phyloP scores from a whole-genome alignment of 257 asterid genomes.

The Nicotiana paniculata region DNA sequence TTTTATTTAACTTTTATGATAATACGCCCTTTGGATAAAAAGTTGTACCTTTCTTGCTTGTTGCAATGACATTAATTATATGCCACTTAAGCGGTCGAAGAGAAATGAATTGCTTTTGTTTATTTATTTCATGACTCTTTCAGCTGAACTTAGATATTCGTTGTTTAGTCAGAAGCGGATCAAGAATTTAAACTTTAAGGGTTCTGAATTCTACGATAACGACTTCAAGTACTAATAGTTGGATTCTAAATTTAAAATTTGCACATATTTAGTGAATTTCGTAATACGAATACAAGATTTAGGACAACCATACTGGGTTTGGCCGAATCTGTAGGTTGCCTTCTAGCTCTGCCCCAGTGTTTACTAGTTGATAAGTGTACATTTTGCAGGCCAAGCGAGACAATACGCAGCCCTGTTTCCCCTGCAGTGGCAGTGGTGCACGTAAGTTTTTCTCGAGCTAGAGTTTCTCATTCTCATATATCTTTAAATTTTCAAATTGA shows the following conservation, averaged over 20 bases:
- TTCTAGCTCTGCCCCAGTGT: too few relatives aligned
- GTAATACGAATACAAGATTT: too few relatives aligned
- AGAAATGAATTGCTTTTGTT: not conserved
- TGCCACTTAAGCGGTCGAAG: not conserved
- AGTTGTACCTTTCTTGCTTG: not conserved
- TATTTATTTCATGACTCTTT: not conserved
- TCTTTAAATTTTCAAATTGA: not conserved
- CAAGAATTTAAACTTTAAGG: too few relatives aligned
- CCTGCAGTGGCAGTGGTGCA: constrained; percentile 88
- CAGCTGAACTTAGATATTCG: not conserved
- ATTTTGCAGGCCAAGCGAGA: constrained; percentile 76
- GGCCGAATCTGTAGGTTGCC: too few relatives aligned
- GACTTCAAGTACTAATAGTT: too few relatives aligned
- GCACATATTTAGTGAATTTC: too few relatives aligned
- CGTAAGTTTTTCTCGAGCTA: constrained; percentile 50
- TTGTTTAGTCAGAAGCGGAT: not conserved
- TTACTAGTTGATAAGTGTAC: not conserved
- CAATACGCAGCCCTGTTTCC: constrained; percentile 89
- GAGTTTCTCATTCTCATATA: not conserved
- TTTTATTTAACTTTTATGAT: not conserved
- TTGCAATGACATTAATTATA: not conserved
- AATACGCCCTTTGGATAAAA: not conserved
- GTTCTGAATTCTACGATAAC: too few relatives aligned
- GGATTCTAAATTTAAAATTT: too few relatives aligned
- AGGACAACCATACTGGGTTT: too few relatives aligned